Evolutionary conservation across 192 early-diverging fungal species (phyloP), one percentile per base, ranked within the genome.

Genomic region (Coemansia sp.): DNA sequence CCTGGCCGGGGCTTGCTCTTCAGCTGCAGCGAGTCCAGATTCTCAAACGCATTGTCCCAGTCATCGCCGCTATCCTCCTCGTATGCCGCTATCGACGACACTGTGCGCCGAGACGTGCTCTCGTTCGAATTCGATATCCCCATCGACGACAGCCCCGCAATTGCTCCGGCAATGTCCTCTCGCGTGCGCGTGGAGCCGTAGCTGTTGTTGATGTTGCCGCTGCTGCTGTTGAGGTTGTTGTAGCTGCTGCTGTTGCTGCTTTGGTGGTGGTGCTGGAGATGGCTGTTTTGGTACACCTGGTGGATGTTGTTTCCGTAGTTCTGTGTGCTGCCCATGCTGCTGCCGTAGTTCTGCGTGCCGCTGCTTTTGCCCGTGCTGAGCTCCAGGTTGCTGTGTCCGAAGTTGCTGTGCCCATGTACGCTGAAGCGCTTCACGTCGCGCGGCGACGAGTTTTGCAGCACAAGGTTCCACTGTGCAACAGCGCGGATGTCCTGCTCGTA

Each of bases 1-100:
- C 64, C 61, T 9, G 64, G 55, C 0, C 72, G 68, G 5, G 68
- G 31, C 29, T 61, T 62, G 9, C 63, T 36, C 33, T 70, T 76
- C 15, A 75, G 44, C 56, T 81, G 72, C 45, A 81, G 56, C 9
- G 71, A 62, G 28, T 81, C 78, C 13, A 81, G 72, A 33, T 81
- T 81, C 52, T 81, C 61, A 61, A 81, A 81, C 1, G 78, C 78
- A 11, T 81, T 75, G 22, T 81, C 78, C 78, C 78, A 81, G 68
- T 81, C 78, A 8, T 81, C 78, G 37, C 72, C 65, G 56, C 78
- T 81, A 47, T 81, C 72, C 20, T 81, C 78, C 40, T 81, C 78
- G 58, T 81, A 81, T 8, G 68, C 72, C 0, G 78, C 78, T 34
- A 81, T 81, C 4, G 78, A 81, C 8, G 78, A 81, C 2, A 81